Evolutionary conservation across 78 protist species (phyloP).

Genomic region (Bodo saltans): DNA sequence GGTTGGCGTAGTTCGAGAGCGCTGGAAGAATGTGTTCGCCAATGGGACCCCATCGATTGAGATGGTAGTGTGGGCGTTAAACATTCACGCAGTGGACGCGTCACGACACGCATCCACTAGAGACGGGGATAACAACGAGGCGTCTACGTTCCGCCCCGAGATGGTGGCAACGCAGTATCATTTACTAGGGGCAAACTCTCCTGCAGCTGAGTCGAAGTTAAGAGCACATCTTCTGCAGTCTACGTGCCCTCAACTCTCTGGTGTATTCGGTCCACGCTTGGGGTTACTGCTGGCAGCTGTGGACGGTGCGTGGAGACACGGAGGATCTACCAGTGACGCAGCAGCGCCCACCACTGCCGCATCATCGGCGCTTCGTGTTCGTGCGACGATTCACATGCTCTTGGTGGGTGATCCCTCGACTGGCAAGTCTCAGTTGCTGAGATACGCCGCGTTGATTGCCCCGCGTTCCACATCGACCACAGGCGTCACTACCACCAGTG

Average conservation of each 20-base stretch:
- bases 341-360: constrained; percentile 34
- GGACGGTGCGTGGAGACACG: constrained; percentile 67
- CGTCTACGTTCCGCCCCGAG: constrained; percentile 52
- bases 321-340: too few relatives aligned
- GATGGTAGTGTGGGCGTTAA: constrained; percentile 54
- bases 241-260: too few relatives aligned
- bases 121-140: constrained; percentile 39
- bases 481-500: constrained; percentile 83
- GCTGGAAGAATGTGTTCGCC: constrained; percentile 18
- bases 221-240: constrained; percentile 47
- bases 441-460: constrained; percentile 75
- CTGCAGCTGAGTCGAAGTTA: background rate
- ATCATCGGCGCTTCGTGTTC: constrained; percentile 35
- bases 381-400: constrained; percentile 92
- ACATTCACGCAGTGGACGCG: constrained; percentile 52
- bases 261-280: too few relatives aligned
- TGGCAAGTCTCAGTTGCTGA: constrained; percentile 77
- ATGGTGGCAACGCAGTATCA: background rate
- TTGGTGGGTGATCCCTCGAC: constrained; percentile 97
- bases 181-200: background rate
- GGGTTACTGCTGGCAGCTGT: constrained; percentile 55
- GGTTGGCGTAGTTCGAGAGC: background rate
- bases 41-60: constrained; percentile 54
- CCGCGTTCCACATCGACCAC: constrained; percentile 89
- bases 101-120: constrained; percentile 46